Base-by-base conservation (phyloP, 805 yeast genomes). In the Barnettozyma populi region DNA sequence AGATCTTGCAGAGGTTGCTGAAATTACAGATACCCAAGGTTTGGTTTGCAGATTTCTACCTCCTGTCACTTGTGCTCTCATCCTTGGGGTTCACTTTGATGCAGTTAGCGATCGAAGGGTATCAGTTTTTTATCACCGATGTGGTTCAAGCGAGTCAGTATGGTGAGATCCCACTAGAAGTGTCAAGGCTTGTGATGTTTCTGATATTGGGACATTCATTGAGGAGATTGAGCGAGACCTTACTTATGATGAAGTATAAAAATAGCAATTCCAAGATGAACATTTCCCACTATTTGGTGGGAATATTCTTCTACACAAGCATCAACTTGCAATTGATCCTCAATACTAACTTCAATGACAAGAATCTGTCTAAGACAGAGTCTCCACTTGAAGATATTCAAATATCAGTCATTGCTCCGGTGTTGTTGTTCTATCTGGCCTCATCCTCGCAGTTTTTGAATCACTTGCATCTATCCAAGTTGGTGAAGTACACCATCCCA, bases 1-100 rank as follows among this genome's bases (percentile, higher is more conserved):
- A 40, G 13, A 16, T 36, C 9, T 16, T 57, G 9, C 21, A 53
- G 4, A 45, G 31, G 2, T 36, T 69, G 1, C 51, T 62, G 9
- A 57, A 59, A 9, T 47, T 70, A 13, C 78, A 79, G 11, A 83
- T 84, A 0, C 86, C 89, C 0, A 85, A 83, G 57, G 52, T 72
- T 11, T 79, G 74, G 73, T 86, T 86, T 57, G 57, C 67, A 2
- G 89, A 85, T 56, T 86, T 80, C 55, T 86, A 86, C 61, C 49
- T 76, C 5, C 43, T 78, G 16, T 73, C 80, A 16, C 55, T 71
- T 1, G 24, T 61, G 0, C 52, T 72, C 31, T 62, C 72, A 4
- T 5, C 59, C 0, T 21, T 56, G 2, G 57, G 57, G 11, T 49
- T 62, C 18, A 29, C 50, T 21, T 11, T 56, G 31, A 43, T 53